Evolutionary conservation across 139 green algal species (phyloP), one percentile per base, ranked within the genome.

Genomic region (Chlorella sp.): DNA sequence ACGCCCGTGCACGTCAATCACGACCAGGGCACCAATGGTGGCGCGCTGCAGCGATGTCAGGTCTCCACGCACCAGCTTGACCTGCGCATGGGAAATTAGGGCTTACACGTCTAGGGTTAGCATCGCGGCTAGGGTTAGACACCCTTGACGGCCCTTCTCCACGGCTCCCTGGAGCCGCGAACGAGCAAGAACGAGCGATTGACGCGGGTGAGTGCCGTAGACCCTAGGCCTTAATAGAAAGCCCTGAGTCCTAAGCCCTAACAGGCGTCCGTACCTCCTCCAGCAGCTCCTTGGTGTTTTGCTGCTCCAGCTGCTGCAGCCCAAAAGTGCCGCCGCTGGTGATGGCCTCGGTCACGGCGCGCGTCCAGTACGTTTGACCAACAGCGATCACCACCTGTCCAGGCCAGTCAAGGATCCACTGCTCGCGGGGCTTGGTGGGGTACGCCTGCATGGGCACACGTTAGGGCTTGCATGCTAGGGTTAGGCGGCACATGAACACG

Each of bases 1-100:
- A 1, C 86, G 77, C 6, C 78, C 83, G 71, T 91, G 86, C 61
- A 91, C 86, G 62, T 91, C 86, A 62, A 91, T 75, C 17, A 88
- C 83, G 33, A 91, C 86, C 31, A 91, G 76, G n/a, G 86, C 81
- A 17, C 83, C 83, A 26, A 83, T 71, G 34, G 86, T 91, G 32
- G 74, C 75, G 17, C 86, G 81, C 79, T 91, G 66, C 35, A 91
- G 77, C 3, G 66, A 74, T 3, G 33, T 69, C 55, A 83, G 71
- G 33, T 90, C 72, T 1, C 87, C 85, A 1, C 85, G 83, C 51
- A 92, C 87, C 49, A 92, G 76, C 68, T 71, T 76, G 17, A 85
- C 64, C 64, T 78, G 63, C 26, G 49, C 5, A 26, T 14, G 6
- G 29, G 42, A 10, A 55, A n/a, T n/a, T n/a, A n/a, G n/a, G n/a